Percentiles rank a stretch among this genome's conserved stretches.
Evolutionary conservation across 2,329 filamentous ascomycete species (phyloP).

Genomic region (Aspergillus tanneri): DNA sequence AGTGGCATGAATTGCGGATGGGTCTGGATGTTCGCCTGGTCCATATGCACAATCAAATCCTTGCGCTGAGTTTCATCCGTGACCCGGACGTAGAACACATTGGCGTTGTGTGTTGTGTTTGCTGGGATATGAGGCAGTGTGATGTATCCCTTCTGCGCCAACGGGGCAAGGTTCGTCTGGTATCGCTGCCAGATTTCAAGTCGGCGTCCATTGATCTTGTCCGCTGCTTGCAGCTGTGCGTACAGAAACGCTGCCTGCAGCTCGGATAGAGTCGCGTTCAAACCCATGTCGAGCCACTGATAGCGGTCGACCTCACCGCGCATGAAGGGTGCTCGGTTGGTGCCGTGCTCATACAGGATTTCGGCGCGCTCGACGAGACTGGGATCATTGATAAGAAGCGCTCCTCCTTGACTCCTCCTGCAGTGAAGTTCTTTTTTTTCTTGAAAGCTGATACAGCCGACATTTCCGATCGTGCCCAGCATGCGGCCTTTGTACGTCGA

Average conservation of each 20-base stretch:
- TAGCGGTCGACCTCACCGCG: conserved; percentile 15
- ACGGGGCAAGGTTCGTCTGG: background rate
- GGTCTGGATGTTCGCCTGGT: background rate
- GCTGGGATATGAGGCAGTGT: background rate
- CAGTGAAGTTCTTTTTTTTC: conserved; percentile 16
- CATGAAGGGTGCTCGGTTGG: conserved; percentile 5
- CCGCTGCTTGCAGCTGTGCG: conserved; percentile 10
- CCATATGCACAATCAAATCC: conserved; percentile 2
- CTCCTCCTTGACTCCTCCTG: conserved; percentile 2
- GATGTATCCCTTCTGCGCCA: background rate
- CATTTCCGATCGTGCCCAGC: conserved; percentile 17
- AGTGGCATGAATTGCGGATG: conserved; percentile 11
- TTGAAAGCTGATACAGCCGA: conserved; percentile 21
- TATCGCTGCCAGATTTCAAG: conserved; percentile 11
- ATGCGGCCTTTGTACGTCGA: conserved; percentile 12
- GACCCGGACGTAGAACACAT: conserved; percentile 9
- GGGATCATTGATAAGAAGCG: background rate
- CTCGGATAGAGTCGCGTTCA: conserved; percentile 11
- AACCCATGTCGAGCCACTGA: conserved; percentile 13
- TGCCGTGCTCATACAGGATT: background rate
- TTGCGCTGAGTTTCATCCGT: background rate
- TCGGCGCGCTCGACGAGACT: background rate
- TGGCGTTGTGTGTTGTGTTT: conserved; percentile 3
- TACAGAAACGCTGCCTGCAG: conserved; percentile 17
- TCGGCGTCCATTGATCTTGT: conserved; percentile 7